Base-by-base conservation (phyloP, 148 eudicot genomes). In the Rhododendron ovatum region DNA sequence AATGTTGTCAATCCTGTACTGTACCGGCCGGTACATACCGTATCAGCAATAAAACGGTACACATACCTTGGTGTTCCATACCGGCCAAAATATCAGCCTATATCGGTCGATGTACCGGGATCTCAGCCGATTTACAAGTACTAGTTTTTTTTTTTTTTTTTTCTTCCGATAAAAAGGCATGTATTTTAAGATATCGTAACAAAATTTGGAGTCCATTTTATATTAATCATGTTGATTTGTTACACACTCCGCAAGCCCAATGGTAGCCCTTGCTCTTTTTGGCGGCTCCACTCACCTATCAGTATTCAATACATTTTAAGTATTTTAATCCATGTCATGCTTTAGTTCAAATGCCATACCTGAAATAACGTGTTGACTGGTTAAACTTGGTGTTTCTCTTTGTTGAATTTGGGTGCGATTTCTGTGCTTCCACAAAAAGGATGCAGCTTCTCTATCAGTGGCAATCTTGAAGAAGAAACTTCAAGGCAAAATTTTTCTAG, bases 381-480 rank as follows among this genome's bases (percentile, higher is more conserved):
- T 67, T 15, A 45, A 81, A 15, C 81, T 71, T 80, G 50, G 80
- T 61, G 26, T 12, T 71, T 50, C 61, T 45, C 12, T 24, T 51
- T 10, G 50, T 26, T 67, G 13, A 55, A 85, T 14, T 79, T 80
- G 35, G 35, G 30, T 74, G 65, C 43, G 15, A 57, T 57, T 81
- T 55, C 14, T 57, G 47, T 65, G 8, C 7, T 73, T 57, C n/a
- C 37, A 22, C 47, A 33, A 86, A 55, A 86, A 96, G 98, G 99
- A 96, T 90, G 99, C 97, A 48, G 98, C 95, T 87, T 91, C 95
- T 15, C 91, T 96, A 39, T 89, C 96, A 20, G 86, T 94, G 41
- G 87, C 97, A 85, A 92, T 96, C 85, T 71, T 96, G 90, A 95
- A 91, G 86, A 96, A 90, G 92, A 94, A 93, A 78, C 85, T 94